Evolutionary conservation across 1,139 yeast species (phyloP).

Genomic region (Pichia cactophila): DNA sequence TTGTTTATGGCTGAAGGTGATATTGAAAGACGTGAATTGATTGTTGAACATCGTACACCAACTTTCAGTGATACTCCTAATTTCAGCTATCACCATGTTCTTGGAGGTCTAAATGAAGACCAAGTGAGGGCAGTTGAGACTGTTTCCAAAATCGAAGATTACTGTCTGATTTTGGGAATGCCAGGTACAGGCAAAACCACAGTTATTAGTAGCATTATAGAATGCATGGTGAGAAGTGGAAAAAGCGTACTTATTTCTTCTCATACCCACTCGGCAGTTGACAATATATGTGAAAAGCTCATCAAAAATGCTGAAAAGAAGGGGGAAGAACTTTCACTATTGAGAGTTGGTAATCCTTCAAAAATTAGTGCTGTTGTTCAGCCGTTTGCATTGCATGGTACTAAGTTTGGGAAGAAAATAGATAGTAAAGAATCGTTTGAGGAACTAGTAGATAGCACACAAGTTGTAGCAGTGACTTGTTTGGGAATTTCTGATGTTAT

Average conservation of each 20-base stretch:
- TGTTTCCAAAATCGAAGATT: slow-evolving; percentile 62
- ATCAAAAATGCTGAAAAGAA: slow-evolving; percentile 36
- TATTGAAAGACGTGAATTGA: slow-evolving; percentile 40
- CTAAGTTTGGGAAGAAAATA: slow-evolving; percentile 31
- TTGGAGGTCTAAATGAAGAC: slow-evolving; percentile 46
- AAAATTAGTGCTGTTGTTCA: slow-evolving; percentile 59
- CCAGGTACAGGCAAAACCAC: slow-evolving; percentile 99
- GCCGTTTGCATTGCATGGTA: slow-evolving; percentile 41
- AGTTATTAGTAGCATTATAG: slow-evolving; percentile 70
- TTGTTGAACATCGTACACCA: slow-evolving; percentile 56
- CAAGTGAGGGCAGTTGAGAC: slow-evolving; percentile 63
- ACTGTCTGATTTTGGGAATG: slow-evolving; percentile 84
- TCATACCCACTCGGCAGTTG: slow-evolving; percentile 94
- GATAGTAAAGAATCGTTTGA: slow-evolving; percentile 40
- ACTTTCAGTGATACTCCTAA: slow-evolving; percentile 29
- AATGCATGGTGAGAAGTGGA: slow-evolving; percentile 47
- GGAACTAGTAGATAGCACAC: slow-evolving; percentile 44
- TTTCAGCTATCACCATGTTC: slow-evolving; percentile 18
- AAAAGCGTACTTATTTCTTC: slow-evolving; percentile 74
- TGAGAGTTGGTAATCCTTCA: slow-evolving; percentile 50
- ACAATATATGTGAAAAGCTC: slow-evolving; percentile 74
- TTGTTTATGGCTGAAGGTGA: slow-evolving; percentile 51
- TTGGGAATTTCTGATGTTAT: slow-evolving; percentile 65
- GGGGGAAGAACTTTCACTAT: slow-evolving; percentile 37
- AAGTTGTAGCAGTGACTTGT: slow-evolving; percentile 85